Percentiles rank a stretch among this genome's conserved stretches.
These are phyloP conservation scores for Candida sp. DNA, from an alignment of 1,139 yeast species.

Conservation along the genomic window DNA sequence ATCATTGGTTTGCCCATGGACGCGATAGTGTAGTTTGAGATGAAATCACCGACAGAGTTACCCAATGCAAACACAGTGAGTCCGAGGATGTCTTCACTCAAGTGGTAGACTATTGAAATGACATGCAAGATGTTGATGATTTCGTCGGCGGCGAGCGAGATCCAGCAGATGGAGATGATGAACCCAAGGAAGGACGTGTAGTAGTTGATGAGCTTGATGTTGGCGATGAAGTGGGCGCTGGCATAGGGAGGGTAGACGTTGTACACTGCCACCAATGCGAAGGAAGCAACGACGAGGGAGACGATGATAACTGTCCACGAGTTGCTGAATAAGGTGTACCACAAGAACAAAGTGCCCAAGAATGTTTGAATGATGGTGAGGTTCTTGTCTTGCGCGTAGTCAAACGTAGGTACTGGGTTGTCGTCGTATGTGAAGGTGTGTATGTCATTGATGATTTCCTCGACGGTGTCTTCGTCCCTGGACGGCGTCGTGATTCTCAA, in stretches of 20 bases:
- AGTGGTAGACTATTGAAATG: conserved; percentile 58
- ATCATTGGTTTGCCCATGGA: conserved; percentile 86
- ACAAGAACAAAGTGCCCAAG: conserved; percentile 21
- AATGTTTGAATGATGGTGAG: conserved; percentile 24
- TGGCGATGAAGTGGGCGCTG: neutral
- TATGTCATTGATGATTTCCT: conserved; percentile 5
- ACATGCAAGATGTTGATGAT: conserved; percentile 71
- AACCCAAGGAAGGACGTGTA: conserved; percentile 62
- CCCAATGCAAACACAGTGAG: conserved; percentile 92
- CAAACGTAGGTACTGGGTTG: conserved; percentile 12
- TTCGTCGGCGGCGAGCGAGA: conserved; percentile 77
- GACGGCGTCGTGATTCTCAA: conserved; percentile 57
- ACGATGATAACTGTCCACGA: conserved; percentile 5
- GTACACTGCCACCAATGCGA: conserved; percentile 11
- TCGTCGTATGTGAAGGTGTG: conserved; percentile 1
- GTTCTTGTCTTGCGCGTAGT: conserved; percentile 14
- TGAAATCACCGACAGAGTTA: conserved; percentile 87
- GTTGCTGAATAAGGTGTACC: conserved; percentile 8
- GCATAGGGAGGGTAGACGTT: conserved; percentile 10
- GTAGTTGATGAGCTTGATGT: conserved; percentile 27
- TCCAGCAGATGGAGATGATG: conserved; percentile 69
- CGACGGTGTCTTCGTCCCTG: conserved; percentile 21
- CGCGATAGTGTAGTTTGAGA: conserved; percentile 86
- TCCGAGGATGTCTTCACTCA: conserved; percentile 86
- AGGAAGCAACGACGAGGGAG: conserved; percentile 16